Base-by-base conservation (phyloP, 1,284 basidiomycete species). In the Trametes hirsuta region DNA sequence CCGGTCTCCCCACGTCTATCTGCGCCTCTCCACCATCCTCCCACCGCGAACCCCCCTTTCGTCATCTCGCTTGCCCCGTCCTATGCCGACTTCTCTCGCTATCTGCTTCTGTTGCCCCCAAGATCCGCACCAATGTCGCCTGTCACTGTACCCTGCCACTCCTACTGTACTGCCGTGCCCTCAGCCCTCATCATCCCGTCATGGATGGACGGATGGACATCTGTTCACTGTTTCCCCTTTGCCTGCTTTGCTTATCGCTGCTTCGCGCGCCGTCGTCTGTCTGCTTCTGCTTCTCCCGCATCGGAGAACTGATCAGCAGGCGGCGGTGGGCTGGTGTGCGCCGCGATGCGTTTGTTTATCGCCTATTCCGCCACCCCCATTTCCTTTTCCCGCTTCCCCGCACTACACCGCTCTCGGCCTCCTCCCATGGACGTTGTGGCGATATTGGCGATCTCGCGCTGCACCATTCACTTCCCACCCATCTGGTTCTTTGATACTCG, bases 1-100 rank as follows among this genome's bases (percentile, higher is more conserved):
- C 39, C 50, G 61, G 42, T 42, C 45, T 35, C 55, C 47, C 61
- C 61, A 59, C 55, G 58, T 62, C 58, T 54, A 57, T 58, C 63
- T 47, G 47, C 47, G 37, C 35, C 30, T 48, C 49, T 44, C 48
- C 53, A 39, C 10, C 47, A 11, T 15, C 34, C 30, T 25, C 46
- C 18, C 21, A 18, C 40, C 14, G 8, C 24, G 39, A 47, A 12
- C 47, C 30, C 6, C 47, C n/a, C 48, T 48, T 25, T 46, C 47
- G 14, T 11, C 47, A 39, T n/a, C 39, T 37, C 48, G 55, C 37
- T 54, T 55, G 35, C 9, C 35, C 40, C 48, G 37, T 14, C 25
- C 11, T n/a, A 41, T 22, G 25, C 44, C n/a, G 14, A 14, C 53
- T 52, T 61, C 62, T 53, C 55, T 64, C 55, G 49, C 37, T 58